Evolutionary conservation across 192 early-diverging fungal genomes (phyloP), one percentile per base, ranked within the genome.

Genomic region (Pilaira anomala): DNA sequence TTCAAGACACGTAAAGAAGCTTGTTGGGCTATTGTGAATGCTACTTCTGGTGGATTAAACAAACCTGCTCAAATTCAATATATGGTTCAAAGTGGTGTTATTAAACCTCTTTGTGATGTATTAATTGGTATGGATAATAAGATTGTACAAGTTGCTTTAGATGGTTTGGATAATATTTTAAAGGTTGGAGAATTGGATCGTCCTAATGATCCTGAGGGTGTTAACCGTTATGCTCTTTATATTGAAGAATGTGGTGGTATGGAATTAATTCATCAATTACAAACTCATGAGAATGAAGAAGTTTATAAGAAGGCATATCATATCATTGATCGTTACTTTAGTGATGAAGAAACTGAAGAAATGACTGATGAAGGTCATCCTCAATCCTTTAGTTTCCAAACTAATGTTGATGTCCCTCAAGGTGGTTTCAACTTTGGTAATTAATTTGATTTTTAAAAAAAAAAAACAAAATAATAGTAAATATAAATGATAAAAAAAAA

Each of bases 391-490:
- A 79, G 80, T 61, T 93, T 95, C 85, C 76, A 83, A 62, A 69
- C 71, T 76, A 72, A 87, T 66, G 80, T 87, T 16, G 71, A 78
- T 16, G 79, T 66, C 19, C 90, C 88, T 51, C 78, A 84, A 65
- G 85, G 85, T 49, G 85, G 86, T 53, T 92, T 89, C 80, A 78
- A 87, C 73, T 92, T 92, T 89, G 77, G 77, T 25, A 39, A 58
- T 41, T 68, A 44, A 60, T 6, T 41, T 29, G 7, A 33, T 7
- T 33, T 33, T 33, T 2, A 4, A 33, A 2, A 33, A 33, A 33
- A 33, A 33, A 33, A 33, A 33, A 33, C 2, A 33, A 33, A 33
- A 33, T 36, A 36, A 36, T n/a, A n/a, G n/a, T n/a, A n/a, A n/a
- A n/a, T n/a, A n/a, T n/a, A n/a, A n/a, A n/a, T n/a, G n/a, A n/a